Evolutionary conservation across 2,329 filamentous ascomycete genomes (phyloP), one percentile per base, ranked within the genome.

Genomic region (Verticillium longisporum): DNA sequence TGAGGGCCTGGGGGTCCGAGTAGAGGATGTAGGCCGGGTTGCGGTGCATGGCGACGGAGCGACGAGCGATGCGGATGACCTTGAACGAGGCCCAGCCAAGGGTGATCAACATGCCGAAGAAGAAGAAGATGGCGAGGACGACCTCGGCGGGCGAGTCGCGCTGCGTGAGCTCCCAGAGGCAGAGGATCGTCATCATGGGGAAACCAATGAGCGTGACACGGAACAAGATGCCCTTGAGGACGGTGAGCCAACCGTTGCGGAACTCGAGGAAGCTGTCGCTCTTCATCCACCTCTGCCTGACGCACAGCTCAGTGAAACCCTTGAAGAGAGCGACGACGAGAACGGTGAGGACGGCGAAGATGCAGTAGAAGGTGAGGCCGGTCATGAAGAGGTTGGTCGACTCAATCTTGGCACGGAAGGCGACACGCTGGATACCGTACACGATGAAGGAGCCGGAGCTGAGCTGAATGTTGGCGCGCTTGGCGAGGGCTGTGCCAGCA

Each of bases 21-120:
- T 96, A 98, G 65, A 98, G 87, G 68, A 97, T 97, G 76, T 97
- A 97, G 31, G 93, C 94, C 26, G 94, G 92, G 78, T 97, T 98
- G 78, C 94, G 93, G 82, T 97, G 93, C 86, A 97, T 91, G 61
- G 84, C 77, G 65, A 96, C 89, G 33, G 93, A 97, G 68, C 91
- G 90, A 71, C 91, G 91, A 36, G 93, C 94, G 65, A 97, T 89
- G 61, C 87, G 85, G 68, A 96, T 90, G 66, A 97, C 92, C 80
- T 97, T 97, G 77, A 85, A 88, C 0, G 92, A 87, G 55, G 93
- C 94, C 91, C 92, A 97, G 33, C 78, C 87, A 54, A 98, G 83
- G 37, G 92, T 91, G 60, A 83, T 80, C 55, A 88, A 79, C 81
- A 96, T 88, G 64, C 90, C 89, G 68, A 97, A 78, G 74, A 97